These are phyloP conservation scores for Hymenoscyphus infarciens DNA, from an alignment of 2,329 filamentous ascomycete species.

Conservation along the genomic window DNA sequence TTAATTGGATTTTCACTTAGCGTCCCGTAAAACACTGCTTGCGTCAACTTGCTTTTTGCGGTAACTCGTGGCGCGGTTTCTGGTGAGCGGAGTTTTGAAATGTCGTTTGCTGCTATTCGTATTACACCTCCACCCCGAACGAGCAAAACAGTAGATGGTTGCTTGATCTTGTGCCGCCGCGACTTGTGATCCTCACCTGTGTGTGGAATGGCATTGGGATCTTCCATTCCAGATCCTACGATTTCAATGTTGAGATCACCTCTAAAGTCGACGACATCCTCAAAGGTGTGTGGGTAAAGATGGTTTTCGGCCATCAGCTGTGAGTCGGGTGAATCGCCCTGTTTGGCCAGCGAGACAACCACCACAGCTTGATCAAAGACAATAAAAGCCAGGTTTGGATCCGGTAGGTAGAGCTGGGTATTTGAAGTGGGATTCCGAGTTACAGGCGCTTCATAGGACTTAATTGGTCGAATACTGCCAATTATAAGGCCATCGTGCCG, in stretches of 20 bases:
- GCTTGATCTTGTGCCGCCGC: constrained; percentile 55
- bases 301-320: constrained; percentile 70
- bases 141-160: constrained; percentile 58
- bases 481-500: constrained; percentile 52
- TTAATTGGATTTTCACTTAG: constrained; percentile 83
- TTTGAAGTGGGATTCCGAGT: constrained; percentile 39
- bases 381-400: constrained; percentile 74
- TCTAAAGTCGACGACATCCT: constrained; percentile 82
- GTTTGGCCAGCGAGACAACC: constrained; percentile 67
- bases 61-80: constrained; percentile 62
- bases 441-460: constrained; percentile 56
- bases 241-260: constrained; percentile 61
- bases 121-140: constrained; percentile 61
- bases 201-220: constrained; percentile 42
- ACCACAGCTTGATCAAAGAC: constrained; percentile 76
- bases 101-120: constrained; percentile 55
- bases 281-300: constrained; percentile 64
- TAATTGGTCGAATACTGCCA: constrained; percentile 64
- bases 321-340: constrained; percentile 68
- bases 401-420: constrained; percentile 73
- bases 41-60: constrained; percentile 85
- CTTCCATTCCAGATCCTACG: constrained; percentile 61
- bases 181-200: constrained; percentile 46
- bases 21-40: constrained; percentile 88
- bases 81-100: constrained; percentile 54